Conservation (phyloP, 176 grass and related monocot genomes). For the Panicum miliaceum region DNA sequence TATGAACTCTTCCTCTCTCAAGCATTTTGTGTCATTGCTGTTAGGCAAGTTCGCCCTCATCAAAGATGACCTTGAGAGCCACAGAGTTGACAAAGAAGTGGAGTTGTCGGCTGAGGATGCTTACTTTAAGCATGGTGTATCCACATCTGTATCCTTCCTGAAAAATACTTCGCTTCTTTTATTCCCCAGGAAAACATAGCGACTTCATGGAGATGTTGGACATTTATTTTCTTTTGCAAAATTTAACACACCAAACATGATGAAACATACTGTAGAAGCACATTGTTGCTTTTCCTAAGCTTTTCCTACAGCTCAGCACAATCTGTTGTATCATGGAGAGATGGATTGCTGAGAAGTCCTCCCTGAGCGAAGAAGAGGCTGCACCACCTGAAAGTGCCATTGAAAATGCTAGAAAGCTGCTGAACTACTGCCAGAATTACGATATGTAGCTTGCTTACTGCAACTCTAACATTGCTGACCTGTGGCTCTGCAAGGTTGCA, state of each 20-base stretch:
- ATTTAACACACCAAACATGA: constrained; percentile 12
- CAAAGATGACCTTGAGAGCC: constrained; percentile 67
- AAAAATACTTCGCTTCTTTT: constrained; percentile 11
- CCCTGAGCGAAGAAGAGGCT: constrained; percentile 24
- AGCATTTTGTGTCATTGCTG: constrained; percentile 57
- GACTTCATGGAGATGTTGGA: constrained; percentile 8
- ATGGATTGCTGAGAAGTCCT: constrained; percentile 57
- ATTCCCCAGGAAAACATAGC: neutral
- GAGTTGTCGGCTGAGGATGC: constrained; percentile 43
- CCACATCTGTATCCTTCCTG: constrained; percentile 75
- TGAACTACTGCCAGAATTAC: constrained; percentile 65
- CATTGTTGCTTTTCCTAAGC: constrained; percentile 43
- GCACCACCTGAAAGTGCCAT: constrained; percentile 23
- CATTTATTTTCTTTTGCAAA: constrained; percentile 27
- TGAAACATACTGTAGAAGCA: neutral
- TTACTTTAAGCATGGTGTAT: constrained; percentile 49
- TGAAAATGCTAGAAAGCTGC: constrained; percentile 50
- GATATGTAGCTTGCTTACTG: constrained; percentile 39
- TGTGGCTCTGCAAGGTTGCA: neutral
- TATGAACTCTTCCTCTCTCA: constrained; percentile 37
- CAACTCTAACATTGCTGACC: constrained; percentile 10
- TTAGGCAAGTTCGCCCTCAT: constrained; percentile 64
- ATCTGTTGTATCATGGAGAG: constrained; percentile 69
- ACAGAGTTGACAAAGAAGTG: constrained; percentile 43
- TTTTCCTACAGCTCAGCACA: constrained; percentile 53